Evolutionary conservation across 306 rosid species (phyloP), one percentile per base, ranked within the genome.

Genomic region (Comarum palustre): DNA sequence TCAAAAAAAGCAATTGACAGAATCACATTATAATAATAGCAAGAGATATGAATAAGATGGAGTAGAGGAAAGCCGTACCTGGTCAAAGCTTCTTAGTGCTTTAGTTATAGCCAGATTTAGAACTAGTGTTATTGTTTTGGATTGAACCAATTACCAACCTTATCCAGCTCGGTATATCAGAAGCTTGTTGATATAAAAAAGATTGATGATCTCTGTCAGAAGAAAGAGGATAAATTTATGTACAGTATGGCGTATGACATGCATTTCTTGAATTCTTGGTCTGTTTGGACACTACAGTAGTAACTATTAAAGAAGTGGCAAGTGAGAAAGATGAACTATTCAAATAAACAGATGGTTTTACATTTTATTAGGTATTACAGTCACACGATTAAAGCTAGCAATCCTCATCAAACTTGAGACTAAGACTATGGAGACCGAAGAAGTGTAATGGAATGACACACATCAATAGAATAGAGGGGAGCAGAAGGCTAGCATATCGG

Each of bases 401-500:
- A 57, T 71, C 52, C 66, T 59, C 45, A 55, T 71, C 67, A 2
- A 57, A 58, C 75, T 25, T 58, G n/a, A n/a, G n/a, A n/a, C n/a
- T n/a, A 19, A 61, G 4, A 17, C 67, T 61, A 58, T 27, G 66
- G 14, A 57, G 57, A 58, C 31, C 41, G 14, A 58, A 24, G 52
- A 39, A 57, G 25, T 54, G 36, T 52, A 54, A 71, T 1, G 34
- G 31, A 24, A 72, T 42, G 67, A 46, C 36, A 17, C 46, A 43
- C 57, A 25, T 43, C 20, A 70, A 20, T 22, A 17, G 22, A 70
- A 39, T 0, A 3, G 11, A n/a, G n/a, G 32, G 50, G 1, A 4
- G 41, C 16, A 9, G 6, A 41, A 24, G 20, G 25, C 79, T 92
- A 92, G 73, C 78, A 85, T 14, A 90, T 83, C 4, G 98, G 96